A percentile compares a stretch with the other conserved stretches of the same genome.
phyloP scores from a whole-genome alignment of 2,329 filamentous ascomycete species.

The Fusarium brachygibbosum region DNA sequence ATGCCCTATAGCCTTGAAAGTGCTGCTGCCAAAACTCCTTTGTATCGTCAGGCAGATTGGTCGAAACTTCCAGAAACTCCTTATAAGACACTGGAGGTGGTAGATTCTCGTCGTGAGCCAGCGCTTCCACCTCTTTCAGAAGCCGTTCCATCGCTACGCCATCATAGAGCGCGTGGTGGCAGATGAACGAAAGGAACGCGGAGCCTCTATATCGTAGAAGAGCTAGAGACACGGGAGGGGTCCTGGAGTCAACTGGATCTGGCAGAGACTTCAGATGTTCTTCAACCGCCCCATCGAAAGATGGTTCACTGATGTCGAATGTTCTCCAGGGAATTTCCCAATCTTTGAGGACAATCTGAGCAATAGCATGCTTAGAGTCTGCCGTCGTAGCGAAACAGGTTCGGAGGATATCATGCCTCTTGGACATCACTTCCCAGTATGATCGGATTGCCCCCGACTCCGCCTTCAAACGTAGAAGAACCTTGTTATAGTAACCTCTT shows the following conservation, averaged over 20 bases:
- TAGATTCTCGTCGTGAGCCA: conserved; percentile 64
- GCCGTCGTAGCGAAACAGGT: conserved; percentile 80
- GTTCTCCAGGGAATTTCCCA: conserved; percentile 59
- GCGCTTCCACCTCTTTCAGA: conserved; percentile 76
- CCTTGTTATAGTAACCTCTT: conserved; percentile 78
- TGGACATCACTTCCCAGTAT: conserved; percentile 73
- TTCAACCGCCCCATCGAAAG: conserved; percentile 56
- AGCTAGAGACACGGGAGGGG: conserved; percentile 62
- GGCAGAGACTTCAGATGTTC: conserved; percentile 58
- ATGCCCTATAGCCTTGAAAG: conserved; percentile 64
- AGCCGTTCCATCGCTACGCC: conserved; percentile 80
- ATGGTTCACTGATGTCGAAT: conserved; percentile 50
- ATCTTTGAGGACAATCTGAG: conserved; percentile 75
- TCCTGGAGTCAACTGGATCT: conserved; percentile 59
- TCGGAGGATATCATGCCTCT: conserved; percentile 80
- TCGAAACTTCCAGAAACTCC: conserved; percentile 72
- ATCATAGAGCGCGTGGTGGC: conserved; percentile 90
- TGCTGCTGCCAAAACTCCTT: conserved; percentile 76
- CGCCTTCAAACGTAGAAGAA: conserved; percentile 71
- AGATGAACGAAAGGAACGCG: conserved; percentile 63
- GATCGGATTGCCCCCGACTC: conserved; percentile 64
- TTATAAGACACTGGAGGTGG: conserved; percentile 68
- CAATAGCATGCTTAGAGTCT: conserved; percentile 71
- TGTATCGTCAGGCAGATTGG: conserved; percentile 61
- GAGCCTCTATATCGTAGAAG: conserved; percentile 53